phyloP scores from a whole-genome alignment of 2,329 filamentous ascomycete species.

The Neofusicoccum kwambonambiense region DNA sequence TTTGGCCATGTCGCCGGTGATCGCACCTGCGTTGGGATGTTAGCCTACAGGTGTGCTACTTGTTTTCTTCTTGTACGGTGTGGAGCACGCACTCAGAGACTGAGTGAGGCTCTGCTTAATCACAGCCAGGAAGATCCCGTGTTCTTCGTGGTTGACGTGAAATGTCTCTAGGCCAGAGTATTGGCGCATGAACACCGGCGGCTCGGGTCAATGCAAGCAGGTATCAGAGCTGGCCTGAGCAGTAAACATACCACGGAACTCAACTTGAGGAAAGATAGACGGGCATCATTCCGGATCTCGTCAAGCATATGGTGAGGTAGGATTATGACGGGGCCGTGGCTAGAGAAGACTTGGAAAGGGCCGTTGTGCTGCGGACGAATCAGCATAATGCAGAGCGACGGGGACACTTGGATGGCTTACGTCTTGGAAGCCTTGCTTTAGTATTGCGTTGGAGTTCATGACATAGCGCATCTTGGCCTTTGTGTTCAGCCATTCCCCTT shows the following conservation, averaged over 20 bases:
- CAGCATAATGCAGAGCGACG: not conserved
- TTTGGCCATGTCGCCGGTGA: not conserved
- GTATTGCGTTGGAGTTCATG: not conserved
- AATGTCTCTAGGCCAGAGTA: not conserved
- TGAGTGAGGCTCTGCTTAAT: not conserved
- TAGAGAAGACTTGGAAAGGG: not conserved
- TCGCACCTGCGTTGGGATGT: not conserved
- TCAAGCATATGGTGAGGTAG: not conserved
- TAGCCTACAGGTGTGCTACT: not conserved
- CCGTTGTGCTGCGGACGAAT: not conserved
- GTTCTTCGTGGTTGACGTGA: not conserved
- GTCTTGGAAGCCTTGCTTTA: not conserved
- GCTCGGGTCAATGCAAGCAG: not conserved
- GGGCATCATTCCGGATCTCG: not conserved
- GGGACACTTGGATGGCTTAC: not conserved
- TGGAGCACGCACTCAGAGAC: not conserved
- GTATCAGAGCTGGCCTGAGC: not conserved
- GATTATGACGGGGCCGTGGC: not conserved
- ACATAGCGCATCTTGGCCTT: not conserved
- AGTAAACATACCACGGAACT: not conserved
- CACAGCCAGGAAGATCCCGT: not conserved
- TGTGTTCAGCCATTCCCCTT: not conserved
- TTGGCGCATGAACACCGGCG: not conserved
- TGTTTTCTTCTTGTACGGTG: not conserved
- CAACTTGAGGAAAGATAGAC: not conserved